Evolutionary conservation across 2,329 filamentous ascomycete species (phyloP).

Genomic region (Aschersonia sp.): DNA sequence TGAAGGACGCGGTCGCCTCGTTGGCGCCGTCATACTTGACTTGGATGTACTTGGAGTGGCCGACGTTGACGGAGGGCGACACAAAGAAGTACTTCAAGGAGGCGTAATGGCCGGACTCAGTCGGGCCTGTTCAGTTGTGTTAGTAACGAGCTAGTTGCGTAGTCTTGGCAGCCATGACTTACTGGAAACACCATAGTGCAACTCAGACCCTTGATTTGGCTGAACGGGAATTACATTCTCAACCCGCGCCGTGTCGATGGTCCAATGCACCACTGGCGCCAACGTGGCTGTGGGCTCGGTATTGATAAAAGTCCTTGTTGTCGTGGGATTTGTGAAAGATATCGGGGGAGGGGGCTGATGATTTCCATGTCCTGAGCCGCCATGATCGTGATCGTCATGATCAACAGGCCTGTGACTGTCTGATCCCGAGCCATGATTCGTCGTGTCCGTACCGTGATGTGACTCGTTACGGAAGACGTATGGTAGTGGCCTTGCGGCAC

Average conservation of each 20-base stretch:
- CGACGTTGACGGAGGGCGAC: conserved; percentile 12
- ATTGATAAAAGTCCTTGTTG: too few species aligned
- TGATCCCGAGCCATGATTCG: background rate
- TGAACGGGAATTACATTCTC: too few species aligned
- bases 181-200: background rate
- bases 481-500: background rate
- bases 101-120: conserved; percentile 9
- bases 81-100: conserved; percentile 12
- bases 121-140: conserved; percentile 4
- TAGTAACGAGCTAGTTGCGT: background rate
- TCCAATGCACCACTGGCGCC: too few species aligned
- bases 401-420: background rate
- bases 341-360: background rate
- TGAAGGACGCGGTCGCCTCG: background rate
- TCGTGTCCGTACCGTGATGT: too few species aligned
- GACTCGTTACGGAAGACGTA: background rate
- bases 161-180: background rate
- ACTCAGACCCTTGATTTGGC: too few species aligned
- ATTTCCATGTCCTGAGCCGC: background rate
- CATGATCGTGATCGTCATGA: background rate
- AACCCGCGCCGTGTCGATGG: too few species aligned
- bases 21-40: background rate
- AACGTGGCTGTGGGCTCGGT: too few species aligned
- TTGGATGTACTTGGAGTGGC: background rate
- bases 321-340: too few species aligned